phyloP scores from a whole-genome alignment of 495 filamentous ascomycete genomes.

The Aspergillus asperescens region DNA sequence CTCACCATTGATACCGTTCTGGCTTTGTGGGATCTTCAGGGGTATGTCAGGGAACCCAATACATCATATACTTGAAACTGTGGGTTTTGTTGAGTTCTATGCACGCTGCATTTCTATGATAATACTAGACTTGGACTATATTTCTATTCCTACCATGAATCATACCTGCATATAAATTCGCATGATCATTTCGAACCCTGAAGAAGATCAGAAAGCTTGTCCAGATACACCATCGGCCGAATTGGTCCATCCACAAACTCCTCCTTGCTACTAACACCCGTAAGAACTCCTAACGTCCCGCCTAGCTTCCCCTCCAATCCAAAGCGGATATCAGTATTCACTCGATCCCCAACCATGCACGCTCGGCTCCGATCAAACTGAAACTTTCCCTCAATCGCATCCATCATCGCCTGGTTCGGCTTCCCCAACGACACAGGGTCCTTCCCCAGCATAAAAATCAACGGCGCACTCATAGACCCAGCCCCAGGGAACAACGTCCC shows the following conservation, averaged over 20 bases:
- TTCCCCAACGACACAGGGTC: conserved; percentile 80
- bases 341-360: conserved; percentile 94
- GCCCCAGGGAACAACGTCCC: conserved; percentile 86
- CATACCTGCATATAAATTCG: not conserved
- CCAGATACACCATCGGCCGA: conserved; percentile 72
- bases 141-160: conserved; percentile 1
- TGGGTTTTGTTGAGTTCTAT: too few species aligned
- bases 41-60: conserved; percentile 40
- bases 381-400: conserved; percentile 95
- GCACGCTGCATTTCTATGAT: conserved; percentile 8
- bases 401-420: conserved; percentile 98
- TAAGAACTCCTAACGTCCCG: conserved; percentile 86
- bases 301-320: conserved; percentile 86
- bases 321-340: conserved; percentile 95
- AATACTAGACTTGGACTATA: not conserved
- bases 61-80: too few species aligned
- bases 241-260: conserved; percentile 69
- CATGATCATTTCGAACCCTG: conserved; percentile 16
- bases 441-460: conserved; percentile 66
- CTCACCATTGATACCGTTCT: conserved; percentile 48
- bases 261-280: conserved; percentile 77
- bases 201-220: conserved; percentile 73
- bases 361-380: conserved; percentile 74
- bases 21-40: conserved; percentile 64
- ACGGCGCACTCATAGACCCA: conserved; percentile 71